A percentile compares a stretch with the other conserved stretches of the same genome.
Evolutionary conservation across 345 rosid species (phyloP).

Genomic region (Ceriops decandra): DNA sequence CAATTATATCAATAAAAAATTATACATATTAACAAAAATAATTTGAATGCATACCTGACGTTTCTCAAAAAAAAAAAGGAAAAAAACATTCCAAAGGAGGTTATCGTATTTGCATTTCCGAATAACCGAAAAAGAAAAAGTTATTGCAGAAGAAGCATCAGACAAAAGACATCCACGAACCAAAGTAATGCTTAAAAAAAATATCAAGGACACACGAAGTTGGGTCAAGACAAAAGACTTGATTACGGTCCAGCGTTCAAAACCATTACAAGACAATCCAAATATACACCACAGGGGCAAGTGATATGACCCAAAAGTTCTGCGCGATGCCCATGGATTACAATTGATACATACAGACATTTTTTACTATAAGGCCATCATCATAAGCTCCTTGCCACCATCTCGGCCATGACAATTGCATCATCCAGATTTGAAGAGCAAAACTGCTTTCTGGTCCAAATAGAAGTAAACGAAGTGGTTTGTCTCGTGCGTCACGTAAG

Average conservation of each 20-base stretch:
- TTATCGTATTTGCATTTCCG: no score
- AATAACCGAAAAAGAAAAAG: no score
- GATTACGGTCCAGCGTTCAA: background rate
- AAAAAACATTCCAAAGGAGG: no score
- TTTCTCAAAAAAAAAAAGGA: no score
- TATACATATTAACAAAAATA: no score
- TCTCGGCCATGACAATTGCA: background rate
- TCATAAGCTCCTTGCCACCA: background rate
- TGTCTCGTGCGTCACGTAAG: slow-evolving; percentile 95
- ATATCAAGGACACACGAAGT: background rate
- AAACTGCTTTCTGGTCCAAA: slow-evolving; percentile 87
- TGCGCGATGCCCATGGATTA: slow-evolving; percentile 17
- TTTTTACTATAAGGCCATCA: slow-evolving; percentile 15
- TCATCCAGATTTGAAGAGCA: slow-evolving; percentile 90
- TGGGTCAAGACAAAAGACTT: background rate
- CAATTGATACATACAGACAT: slow-evolving; percentile 31
- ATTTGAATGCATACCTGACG: no score
- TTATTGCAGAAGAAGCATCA: no score
- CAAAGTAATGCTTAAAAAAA: background rate
- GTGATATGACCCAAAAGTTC: slow-evolving; percentile 20
- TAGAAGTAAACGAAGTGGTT: slow-evolving; percentile 95
- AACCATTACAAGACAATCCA: slow-evolving; percentile 14
- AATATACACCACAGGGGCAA: slow-evolving; percentile 36
- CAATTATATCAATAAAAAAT: no score
- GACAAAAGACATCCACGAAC: no score